These are phyloP conservation scores for Thamnidium elegans DNA, from an alignment of 192 early-diverging fungal genomes.

Conservation along the genomic window DNA sequence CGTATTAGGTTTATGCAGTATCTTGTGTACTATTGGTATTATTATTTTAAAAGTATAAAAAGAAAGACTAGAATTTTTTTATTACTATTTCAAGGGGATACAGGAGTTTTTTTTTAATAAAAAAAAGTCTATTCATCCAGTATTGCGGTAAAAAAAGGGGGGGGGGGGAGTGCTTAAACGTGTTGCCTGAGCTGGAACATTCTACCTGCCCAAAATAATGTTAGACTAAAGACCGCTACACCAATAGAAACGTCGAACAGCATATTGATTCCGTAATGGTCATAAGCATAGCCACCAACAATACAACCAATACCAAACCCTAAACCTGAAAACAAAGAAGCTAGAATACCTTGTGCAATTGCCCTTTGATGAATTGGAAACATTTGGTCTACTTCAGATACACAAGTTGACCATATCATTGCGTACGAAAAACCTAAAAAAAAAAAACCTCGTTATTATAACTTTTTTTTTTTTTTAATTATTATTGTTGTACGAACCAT, in stretches of 20 bases:
- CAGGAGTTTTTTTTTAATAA: background rate
- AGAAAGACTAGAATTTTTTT: too few species aligned
- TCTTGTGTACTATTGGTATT: too few species aligned
- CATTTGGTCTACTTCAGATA: slow-evolving; percentile 30
- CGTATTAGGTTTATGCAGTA: too few species aligned
- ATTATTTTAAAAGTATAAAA: too few species aligned
- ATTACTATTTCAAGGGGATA: too few species aligned
- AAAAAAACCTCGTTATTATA: background rate
- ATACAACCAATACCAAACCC: slow-evolving; percentile 34
- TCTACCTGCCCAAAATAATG: slow-evolving; percentile 7
- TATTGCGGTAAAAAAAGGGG: too few species aligned
- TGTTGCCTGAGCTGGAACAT: too few species aligned
- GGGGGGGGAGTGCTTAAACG: too few species aligned
- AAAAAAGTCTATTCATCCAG: background rate
- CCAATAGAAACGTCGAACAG: slow-evolving; percentile 13
- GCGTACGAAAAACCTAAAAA: slow-evolving; percentile 26
- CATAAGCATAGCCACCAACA: slow-evolving; percentile 30
- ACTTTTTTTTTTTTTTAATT: background rate
- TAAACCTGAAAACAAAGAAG: slow-evolving; percentile 28
- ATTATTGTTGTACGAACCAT: slow-evolving; percentile 8
- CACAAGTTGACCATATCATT: slow-evolving; percentile 33
- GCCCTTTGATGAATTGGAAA: slow-evolving; percentile 33
- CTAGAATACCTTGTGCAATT: slow-evolving; percentile 34
- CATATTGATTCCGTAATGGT: slow-evolving; percentile 13
- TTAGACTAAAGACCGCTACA: slow-evolving; percentile 12